A percentile compares a stretch with the other conserved stretches of the same genome.
phyloP scores from a whole-genome alignment of 2,329 filamentous ascomycete genomes.

The Corynespora cassiicola region DNA sequence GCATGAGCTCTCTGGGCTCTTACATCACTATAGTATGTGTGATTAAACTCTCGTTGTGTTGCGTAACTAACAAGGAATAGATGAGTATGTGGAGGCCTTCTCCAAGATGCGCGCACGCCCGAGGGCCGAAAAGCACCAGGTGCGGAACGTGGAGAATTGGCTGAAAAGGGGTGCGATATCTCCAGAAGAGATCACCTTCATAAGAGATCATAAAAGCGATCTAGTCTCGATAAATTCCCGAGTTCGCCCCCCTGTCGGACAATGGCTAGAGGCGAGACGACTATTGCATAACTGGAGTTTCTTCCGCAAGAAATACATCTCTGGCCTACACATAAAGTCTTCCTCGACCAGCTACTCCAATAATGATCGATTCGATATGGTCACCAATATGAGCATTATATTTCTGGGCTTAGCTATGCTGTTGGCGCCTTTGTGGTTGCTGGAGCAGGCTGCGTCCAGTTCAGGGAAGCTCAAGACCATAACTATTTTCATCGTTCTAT shows the following conservation, averaged over 20 bases:
- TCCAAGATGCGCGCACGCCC: slow-evolving; percentile 20
- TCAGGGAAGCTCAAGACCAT: slow-evolving; percentile 20
- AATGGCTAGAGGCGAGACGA: slow-evolving; percentile 14
- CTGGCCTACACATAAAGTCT: slow-evolving; percentile 7
- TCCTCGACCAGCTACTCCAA: slow-evolving; percentile 16
- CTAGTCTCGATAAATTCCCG: slow-evolving; percentile 24
- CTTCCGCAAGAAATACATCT: slow-evolving; percentile 14
- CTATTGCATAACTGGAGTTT: slow-evolving; percentile 9
- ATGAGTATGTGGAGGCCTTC: slow-evolving; percentile 24
- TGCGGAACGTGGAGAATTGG: slow-evolving; percentile 20
- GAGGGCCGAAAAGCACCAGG: slow-evolving; percentile 15
- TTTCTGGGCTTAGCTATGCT: slow-evolving; percentile 22
- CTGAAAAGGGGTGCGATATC: slow-evolving; percentile 15
- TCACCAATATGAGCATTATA: slow-evolving; percentile 22
- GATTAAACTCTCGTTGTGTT: too few relatives aligned
- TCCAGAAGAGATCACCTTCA: slow-evolving; percentile 11
- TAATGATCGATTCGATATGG: slow-evolving; percentile 13
- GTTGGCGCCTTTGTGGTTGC: slow-evolving; percentile 28
- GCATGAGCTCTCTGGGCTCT: slow-evolving; percentile 14
- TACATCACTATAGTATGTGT: slow-evolving; percentile 26
- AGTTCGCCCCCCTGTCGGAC: slow-evolving; percentile 12
- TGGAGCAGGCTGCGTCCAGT: slow-evolving; percentile 15
- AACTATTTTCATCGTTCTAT: slow-evolving; percentile 26
- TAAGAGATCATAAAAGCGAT: slow-evolving; percentile 17
- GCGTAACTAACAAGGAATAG: slow-evolving; percentile 10